Evolutionary conservation across 75 land plant genomes (phyloP).

Genomic region (Ceratopteris richardii): DNA sequence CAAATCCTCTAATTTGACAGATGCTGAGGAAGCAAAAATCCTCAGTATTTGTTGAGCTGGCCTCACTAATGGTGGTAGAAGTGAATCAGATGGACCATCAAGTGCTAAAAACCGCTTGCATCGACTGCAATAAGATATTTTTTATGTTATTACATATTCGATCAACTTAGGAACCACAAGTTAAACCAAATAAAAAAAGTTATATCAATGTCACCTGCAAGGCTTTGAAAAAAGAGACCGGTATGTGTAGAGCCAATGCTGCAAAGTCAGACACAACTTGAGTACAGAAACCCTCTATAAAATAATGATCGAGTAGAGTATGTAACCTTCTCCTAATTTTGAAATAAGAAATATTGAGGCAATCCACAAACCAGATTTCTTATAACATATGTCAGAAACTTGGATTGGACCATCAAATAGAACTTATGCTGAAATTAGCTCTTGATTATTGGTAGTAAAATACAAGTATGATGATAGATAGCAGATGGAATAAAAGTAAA

Average conservation of each 20-base stretch:
- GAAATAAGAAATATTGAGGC: too few relatives aligned
- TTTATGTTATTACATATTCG: not conserved
- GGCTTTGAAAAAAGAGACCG: conserved; percentile 55
- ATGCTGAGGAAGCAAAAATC: not conserved
- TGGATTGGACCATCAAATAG: too few relatives aligned
- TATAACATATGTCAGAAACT: too few relatives aligned
- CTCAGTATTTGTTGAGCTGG: conserved; percentile 23
- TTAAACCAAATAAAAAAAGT: conserved; percentile 1
- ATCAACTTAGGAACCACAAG: not conserved
- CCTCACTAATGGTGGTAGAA: conserved; percentile 67
- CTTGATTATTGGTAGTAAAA: too few relatives aligned
- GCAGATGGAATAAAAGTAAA: too few relatives aligned
- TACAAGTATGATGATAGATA: too few relatives aligned
- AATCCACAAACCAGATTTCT: too few relatives aligned
- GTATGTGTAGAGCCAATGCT: conserved; percentile 81
- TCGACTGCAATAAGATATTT: conserved; percentile 45
- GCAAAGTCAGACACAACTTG: too few relatives aligned
- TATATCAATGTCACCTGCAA: conserved; percentile 53
- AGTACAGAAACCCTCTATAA: too few relatives aligned
- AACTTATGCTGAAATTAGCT: too few relatives aligned
- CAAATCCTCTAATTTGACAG: not conserved
- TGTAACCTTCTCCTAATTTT: too few relatives aligned
- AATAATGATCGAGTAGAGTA: too few relatives aligned
- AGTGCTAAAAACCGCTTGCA: conserved; percentile 54
- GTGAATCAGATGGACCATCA: conserved; percentile 48